phyloP scores from a whole-genome alignment of 192 early-diverging fungal species.

The Anaeromyces robustus region DNA sequence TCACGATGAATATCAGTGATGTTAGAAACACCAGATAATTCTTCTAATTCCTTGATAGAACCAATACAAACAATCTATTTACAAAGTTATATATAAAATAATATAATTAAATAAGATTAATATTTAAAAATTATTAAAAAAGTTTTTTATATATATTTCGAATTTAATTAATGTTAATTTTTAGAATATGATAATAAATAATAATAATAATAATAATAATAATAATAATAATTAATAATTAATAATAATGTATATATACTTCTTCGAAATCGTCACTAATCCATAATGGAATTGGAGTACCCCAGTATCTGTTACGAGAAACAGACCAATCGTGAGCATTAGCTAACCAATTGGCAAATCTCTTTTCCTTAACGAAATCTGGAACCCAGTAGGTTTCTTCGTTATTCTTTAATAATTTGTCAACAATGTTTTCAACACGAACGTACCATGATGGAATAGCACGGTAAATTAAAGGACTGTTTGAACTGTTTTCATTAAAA shows the following conservation, averaged over 20 bases:
- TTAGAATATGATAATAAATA: too few species aligned
- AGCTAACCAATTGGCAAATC: conserved; percentile 94
- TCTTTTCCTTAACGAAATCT: conserved; percentile 87
- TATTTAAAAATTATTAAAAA: too few species aligned
- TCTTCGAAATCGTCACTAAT: conserved; percentile 82
- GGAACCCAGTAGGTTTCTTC: conserved; percentile 87
- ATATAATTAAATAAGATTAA: too few species aligned
- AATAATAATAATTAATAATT: too few species aligned
- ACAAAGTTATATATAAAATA: neutral
- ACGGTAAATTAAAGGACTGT: conserved; percentile 92
- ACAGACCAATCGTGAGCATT: conserved; percentile 96
- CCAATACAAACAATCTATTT: conserved; percentile 62
- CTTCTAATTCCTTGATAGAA: conserved; percentile 75
- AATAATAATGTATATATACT: conserved; percentile 4
- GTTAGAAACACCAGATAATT: conserved; percentile 65
- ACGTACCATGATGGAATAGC: conserved; percentile 97
- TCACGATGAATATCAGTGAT: conserved; percentile 94
- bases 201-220: too few species aligned
- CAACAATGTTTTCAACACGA: conserved; percentile 66
- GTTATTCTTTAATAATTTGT: conserved; percentile 78
- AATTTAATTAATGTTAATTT: too few species aligned
- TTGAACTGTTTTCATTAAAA: conserved; percentile 26
- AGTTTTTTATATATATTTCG: too few species aligned
- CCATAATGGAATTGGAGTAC: conserved; percentile 99
- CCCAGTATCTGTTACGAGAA: conserved; percentile 97